Evolutionary conservation across 306 rosid species (phyloP).

Genomic region (Cucurbita pepo): DNA sequence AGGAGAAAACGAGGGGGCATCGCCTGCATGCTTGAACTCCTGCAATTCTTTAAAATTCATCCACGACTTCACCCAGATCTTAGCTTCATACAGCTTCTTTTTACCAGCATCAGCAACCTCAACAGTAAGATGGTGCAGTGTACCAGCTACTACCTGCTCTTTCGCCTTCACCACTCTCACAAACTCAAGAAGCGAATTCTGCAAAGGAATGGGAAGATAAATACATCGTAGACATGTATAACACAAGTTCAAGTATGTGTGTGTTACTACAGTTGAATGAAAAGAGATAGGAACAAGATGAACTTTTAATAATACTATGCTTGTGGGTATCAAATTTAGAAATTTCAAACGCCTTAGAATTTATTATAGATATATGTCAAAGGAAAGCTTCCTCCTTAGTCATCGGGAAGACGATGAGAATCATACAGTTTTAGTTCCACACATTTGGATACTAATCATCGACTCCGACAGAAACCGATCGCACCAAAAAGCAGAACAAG

Average conservation of each 20-base stretch:
- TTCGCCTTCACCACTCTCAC: constrained; percentile 53
- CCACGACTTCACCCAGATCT: constrained; percentile 93
- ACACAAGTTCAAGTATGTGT: neutral
- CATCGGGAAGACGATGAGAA: neutral
- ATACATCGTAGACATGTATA: neutral
- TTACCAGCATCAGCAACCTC: constrained; percentile 60
- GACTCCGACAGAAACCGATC: neutral
- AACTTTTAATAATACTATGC: neutral
- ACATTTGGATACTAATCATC: neutral
- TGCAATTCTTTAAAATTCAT: constrained; percentile 62
- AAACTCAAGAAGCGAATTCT: constrained; percentile 51
- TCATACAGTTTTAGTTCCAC: neutral
- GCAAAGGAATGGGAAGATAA: neutral
- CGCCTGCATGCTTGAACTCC: constrained; percentile 54
- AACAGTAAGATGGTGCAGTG: constrained; percentile 49
- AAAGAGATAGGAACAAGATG: neutral
- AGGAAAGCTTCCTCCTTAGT: neutral
- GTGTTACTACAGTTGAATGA: neutral
- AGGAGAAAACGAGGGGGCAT: constrained; percentile 26
- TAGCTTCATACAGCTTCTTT: constrained; percentile 69
- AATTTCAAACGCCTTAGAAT: neutral
- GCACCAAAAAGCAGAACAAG: neutral
- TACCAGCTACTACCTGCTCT: constrained; percentile 74
- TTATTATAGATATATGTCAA: neutral
- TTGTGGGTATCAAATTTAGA: neutral